These are phyloP conservation scores for Physcomitrellopsis africana DNA, from an alignment of 225 moss, liverwort and hornwort genomes.

Conservation along the genomic window DNA sequence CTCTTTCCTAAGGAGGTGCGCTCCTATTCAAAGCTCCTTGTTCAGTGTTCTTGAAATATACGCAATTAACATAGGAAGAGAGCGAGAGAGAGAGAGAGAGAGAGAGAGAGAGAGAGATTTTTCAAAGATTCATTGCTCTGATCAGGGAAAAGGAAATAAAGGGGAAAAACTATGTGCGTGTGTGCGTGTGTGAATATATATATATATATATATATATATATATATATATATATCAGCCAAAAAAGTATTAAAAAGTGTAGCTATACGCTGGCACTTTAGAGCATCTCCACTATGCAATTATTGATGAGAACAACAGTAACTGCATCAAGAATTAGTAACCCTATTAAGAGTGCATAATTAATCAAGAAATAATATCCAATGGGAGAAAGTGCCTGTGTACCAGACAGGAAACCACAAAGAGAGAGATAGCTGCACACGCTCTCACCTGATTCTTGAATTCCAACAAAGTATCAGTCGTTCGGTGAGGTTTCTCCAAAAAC, in stretches of 20 bases:
- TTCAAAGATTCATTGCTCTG: too few species aligned
- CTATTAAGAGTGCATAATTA: background rate
- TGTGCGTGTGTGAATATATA: too few species aligned
- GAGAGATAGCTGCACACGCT: background rate
- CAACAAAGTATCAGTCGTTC: conserved; percentile 75
- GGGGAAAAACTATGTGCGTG: too few species aligned
- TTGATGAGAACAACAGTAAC: too few species aligned
- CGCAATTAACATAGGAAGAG: background rate
- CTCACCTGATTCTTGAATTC: conserved; percentile 71
- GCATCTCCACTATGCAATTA: too few species aligned
- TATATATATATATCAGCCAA: too few species aligned
- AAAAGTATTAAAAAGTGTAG: too few species aligned
- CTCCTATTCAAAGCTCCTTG: conserved; percentile 16
- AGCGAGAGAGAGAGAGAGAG: background rate
- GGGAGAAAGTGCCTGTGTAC: background rate
- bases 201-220: too few species aligned
- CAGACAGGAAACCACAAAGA: background rate
- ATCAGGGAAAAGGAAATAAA: too few species aligned
- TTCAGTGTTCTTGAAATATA: conserved; percentile 16
- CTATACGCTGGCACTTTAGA: too few species aligned
- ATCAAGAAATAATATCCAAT: background rate
- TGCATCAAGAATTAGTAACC: too few species aligned
- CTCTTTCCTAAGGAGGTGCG: conserved; percentile 30
- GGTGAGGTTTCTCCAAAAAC: conserved; percentile 80
- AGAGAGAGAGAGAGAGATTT: background rate